Base-by-base conservation (phyloP, 2,329 filamentous ascomycete genomes). In the Verticillium alfalfae region DNA sequence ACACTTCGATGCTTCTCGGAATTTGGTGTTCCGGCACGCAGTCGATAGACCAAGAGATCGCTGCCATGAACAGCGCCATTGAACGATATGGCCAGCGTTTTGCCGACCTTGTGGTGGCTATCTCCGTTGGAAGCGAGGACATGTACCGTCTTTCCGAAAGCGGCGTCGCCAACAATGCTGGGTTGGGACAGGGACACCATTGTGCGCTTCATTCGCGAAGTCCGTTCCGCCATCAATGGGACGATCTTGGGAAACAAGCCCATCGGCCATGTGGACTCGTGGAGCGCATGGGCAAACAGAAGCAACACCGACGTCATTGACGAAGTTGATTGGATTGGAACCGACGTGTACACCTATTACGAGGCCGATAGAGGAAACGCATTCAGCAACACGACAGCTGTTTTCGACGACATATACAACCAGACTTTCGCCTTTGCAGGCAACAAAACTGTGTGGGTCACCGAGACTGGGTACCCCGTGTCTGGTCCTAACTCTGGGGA, bases 401-500 rank as follows among this genome's bases (percentile, higher is more conserved):
- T 76, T 56, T 75, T 81, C 62, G 83, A 82, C 74, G 67, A 70
- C 18, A 71, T 70, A 6, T 68, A 68, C 63, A 67, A 71, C 64
- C 70, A 73, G 66, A 74, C 73, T 7, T 57, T 72, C 55, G 75
- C 73, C 37, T 79, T 77, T n/a, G 75, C 78, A 63, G 68, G 69
- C 15, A 72, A 72, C 62, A 76, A 77, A 68, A 75, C 72, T 61
- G 76, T 82, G 60, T 80, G 77, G 70, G 71, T 84, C 52, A 82
- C 81, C 9, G 83, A 86, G 75, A 84, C 81, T 22, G 84, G 83
- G 61, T 86, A 82, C 82, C 84, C 84, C 41, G 76, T 79, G n/a
- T 68, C 70, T 22, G 84, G 84, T 78, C 73, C 37, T 71, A 74
- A 62, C 78, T 76, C 60, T 66, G 73, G 61, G 81, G 81, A 58